Evolutionary conservation across 2,329 filamentous ascomycete genomes (phyloP), one percentile per base, ranked within the genome.

Genomic region (Fusarium solani-melongenae): DNA sequence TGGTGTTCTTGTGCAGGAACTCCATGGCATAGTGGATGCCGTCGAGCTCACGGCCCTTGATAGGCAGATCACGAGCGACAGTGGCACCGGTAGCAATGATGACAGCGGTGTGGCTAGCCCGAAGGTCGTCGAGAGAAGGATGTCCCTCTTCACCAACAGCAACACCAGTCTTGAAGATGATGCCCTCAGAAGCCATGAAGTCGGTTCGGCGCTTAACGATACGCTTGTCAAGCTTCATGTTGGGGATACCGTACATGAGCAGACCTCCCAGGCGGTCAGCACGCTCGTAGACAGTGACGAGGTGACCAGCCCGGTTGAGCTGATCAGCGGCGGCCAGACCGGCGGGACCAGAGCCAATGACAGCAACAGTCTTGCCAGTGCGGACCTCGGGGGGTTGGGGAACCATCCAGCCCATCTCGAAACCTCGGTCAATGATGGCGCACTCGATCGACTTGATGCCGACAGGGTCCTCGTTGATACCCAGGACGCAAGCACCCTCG

Each of bases 141-240:
- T 84, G 77, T 59, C 92, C 88, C 58, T 93, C 91, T 73, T 96
- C 92, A 53, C 95, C 96, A 77, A 98, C 89, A 38, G 91, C 86
- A 64, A 94, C 91, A 70, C 92, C 91, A 34, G 93, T 93, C 84
- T 94, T 91, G 85, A 97, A 98, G 60, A 89, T 88, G 80, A 98
- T 86, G 57, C 96, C 96, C 84, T 98, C 96, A 5, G 92, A 90
- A 63, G 93, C 94, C 94, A 98, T 96, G 84, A 98, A 95, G 84
- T 98, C 94, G 57, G 96, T 95, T 82, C 96, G 93, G 61, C 96
- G 93, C 88, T 98, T 96, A 69, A 98, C 96, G 73, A 98, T 92
- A 81, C 94, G 94, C 89, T 98, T 98, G 87, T 98, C 96, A 46
- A 98, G 93, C 88, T 98, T 98, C 96, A 98, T 98, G 88, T 98